Evolutionary conservation across 805 yeast genomes (phyloP).

Genomic region (Lachancea meyersii): DNA sequence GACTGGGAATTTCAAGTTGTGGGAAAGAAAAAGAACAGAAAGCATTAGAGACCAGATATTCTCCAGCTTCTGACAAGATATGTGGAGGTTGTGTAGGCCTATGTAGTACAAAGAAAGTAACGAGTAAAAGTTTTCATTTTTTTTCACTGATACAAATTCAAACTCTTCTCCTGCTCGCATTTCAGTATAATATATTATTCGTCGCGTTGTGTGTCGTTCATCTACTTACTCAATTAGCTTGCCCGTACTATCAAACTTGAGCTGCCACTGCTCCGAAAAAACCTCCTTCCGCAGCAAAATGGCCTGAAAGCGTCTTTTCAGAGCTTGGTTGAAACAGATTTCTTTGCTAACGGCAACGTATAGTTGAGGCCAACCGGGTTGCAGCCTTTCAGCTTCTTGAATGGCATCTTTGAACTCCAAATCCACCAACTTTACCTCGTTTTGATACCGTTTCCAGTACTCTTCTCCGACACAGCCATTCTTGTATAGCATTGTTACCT

Average conservation of each 20-base stretch:
- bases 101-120: no score
- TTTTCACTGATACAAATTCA: no score
- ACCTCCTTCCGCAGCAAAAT: slow-evolving; percentile 36
- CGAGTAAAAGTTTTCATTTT: no score
- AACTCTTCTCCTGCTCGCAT: no score
- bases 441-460: slow-evolving; percentile 68
- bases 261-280: slow-evolving; percentile 27
- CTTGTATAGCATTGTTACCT: slow-evolving; percentile 66
- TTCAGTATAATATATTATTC: no score
- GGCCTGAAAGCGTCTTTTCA: slow-evolving; percentile 60
- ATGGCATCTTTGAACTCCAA: slow-evolving; percentile 73
- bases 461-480: slow-evolving; percentile 91
- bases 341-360: slow-evolving; percentile 80
- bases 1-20: slow-evolving; percentile 66
- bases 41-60: no score
- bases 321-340: slow-evolving; percentile 85
- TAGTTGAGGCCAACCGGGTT: slow-evolving; percentile 73
- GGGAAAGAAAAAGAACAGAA: slow-evolving; percentile 51
- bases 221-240: slow-evolving; percentile 15
- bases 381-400: slow-evolving; percentile 62
- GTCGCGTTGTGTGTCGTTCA: neutral
- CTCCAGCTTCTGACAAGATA: no score
- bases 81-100: no score
- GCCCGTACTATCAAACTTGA: slow-evolving; percentile 29
- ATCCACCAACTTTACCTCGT: slow-evolving; percentile 73